Evolutionary conservation across 352 stramenopile species (phyloP).

Genomic region (Phytophthora multivora): DNA sequence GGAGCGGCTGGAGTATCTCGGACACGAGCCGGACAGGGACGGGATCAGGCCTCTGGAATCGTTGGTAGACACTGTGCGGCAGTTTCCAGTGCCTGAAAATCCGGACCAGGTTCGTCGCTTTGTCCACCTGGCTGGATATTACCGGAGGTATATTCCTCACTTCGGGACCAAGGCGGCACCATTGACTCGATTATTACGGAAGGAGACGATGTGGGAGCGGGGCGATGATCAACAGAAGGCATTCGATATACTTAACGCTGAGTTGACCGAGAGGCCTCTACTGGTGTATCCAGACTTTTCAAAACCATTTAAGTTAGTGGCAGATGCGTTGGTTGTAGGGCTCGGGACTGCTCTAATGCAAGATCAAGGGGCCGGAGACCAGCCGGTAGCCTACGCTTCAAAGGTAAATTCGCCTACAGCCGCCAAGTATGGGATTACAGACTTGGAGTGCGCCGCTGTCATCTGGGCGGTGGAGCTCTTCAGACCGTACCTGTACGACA

Average conservation of each 20-base stretch:
- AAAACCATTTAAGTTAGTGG: slow-evolving; percentile 26
- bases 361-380: slow-evolving; percentile 6
- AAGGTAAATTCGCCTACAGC: slow-evolving; percentile 23
- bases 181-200: slow-evolving; percentile 27
- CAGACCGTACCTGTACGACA: neutral
- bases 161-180: slow-evolving; percentile 18
- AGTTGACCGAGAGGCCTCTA: neutral
- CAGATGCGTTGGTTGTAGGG: slow-evolving; percentile 24
- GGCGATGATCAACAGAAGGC: slow-evolving; percentile 12
- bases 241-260: slow-evolving; percentile 22
- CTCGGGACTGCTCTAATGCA: slow-evolving; percentile 31
- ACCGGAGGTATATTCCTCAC: slow-evolving; percentile 19
- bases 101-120: slow-evolving; percentile 12
- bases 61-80: neutral
- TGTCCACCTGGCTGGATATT: slow-evolving; percentile 35
- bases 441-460: slow-evolving; percentile 32
- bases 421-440: slow-evolving; percentile 26
- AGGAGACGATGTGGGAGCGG: slow-evolving; percentile 23
- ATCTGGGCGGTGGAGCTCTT: neutral
- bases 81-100: slow-evolving; percentile 15
- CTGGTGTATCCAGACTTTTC: slow-evolving; percentile 35
- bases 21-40: slow-evolving; percentile 20
- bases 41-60: slow-evolving; percentile 11
- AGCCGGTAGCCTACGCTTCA: slow-evolving; percentile 21
- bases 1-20: slow-evolving; percentile 23